Conservation (phyloP, 768 basidiomycete species). For the Leccinum arenicola region DNA sequence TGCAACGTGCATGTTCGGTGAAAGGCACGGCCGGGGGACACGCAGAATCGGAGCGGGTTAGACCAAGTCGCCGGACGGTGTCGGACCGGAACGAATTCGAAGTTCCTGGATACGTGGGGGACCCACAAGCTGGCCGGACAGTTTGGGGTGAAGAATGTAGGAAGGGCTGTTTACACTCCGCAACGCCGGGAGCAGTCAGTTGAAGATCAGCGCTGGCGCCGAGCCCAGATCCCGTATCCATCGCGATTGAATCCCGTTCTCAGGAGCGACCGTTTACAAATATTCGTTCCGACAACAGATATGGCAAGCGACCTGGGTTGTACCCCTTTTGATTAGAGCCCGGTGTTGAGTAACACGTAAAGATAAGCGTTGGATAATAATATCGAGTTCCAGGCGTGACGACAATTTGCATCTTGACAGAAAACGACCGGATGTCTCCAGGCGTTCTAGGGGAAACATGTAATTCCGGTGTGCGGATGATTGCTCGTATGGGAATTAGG, state of each 20-base stretch:
- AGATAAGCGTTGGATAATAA: constrained; percentile 1
- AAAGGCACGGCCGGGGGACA: neutral
- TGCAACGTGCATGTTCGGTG: constrained; percentile 8
- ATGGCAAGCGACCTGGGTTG: constrained; percentile 11
- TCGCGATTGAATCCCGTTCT: constrained; percentile 11
- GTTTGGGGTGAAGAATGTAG: too few species aligned
- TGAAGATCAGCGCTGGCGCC: neutral
- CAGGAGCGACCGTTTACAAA: neutral
- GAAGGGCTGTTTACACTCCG: too few species aligned
- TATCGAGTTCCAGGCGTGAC: constrained; percentile 12
- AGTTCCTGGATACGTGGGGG: neutral
- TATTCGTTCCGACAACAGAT: neutral
- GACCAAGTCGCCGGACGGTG: neutral
- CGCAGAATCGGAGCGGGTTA: neutral
- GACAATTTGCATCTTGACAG: neutral
- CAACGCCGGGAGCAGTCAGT: neutral
- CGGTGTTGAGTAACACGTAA: neutral
- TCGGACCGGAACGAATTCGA: neutral
- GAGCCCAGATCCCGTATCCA: constrained; percentile 11
- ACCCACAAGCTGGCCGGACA: too few species aligned
- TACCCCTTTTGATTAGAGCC: neutral
- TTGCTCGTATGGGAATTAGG: neutral
- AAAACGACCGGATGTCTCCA: neutral
- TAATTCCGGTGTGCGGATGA: neutral
- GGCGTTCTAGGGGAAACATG: neutral